Evolutionary conservation across 2,329 filamentous ascomycete genomes (phyloP), one percentile per base, ranked within the genome.

Genomic region (Pseudogymnoascus sp.): DNA sequence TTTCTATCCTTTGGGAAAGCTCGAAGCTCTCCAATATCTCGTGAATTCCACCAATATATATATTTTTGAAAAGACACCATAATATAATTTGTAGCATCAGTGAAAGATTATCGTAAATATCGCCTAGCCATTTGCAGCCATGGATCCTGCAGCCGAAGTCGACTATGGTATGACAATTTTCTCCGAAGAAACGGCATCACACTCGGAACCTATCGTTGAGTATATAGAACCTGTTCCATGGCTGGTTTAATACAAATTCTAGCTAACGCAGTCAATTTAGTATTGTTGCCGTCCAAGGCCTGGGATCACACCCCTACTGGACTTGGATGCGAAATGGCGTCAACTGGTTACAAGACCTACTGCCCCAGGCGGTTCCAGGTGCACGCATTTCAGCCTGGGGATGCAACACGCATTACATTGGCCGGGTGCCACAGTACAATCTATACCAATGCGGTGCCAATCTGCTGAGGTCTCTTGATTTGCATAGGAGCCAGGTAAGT

Each of bases 1-100:
- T 42, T 59, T 61, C 44, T 65, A 40, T 66, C 65, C 16, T 59
- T 59, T 59, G 5, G 38, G 31, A 56, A 14, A 66, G 23, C 21
- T 60, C 23, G 14, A 63, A 66, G 7, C 21, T 10, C 35, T 60
- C 3, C 7, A 40, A 40, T 40, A 40, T 40, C 37, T 5, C 37
- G n/a, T 40, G 37, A 3, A 40, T 1, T 18, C 4, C n/a, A 40
- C 3, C 37, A 11, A 31, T 11, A 31, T 4, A 31, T 31, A 31
- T 11, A 6, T 25, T 25, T 31, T 18, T 40, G 10, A 21, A 21
- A 21, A 21, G 21, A 21, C 21, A 2, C 3, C 3, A 21, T 21
- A 21, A 3, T 21, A 21, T 21, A 2, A 21, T 31, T 40, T 40
- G 10, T 40, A 40, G n/a, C 2, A 40, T 0, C 10, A 40, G n/a